phyloP scores from a whole-genome alignment of 169 alveolate genomes.

The Eimeria praecox region DNA sequence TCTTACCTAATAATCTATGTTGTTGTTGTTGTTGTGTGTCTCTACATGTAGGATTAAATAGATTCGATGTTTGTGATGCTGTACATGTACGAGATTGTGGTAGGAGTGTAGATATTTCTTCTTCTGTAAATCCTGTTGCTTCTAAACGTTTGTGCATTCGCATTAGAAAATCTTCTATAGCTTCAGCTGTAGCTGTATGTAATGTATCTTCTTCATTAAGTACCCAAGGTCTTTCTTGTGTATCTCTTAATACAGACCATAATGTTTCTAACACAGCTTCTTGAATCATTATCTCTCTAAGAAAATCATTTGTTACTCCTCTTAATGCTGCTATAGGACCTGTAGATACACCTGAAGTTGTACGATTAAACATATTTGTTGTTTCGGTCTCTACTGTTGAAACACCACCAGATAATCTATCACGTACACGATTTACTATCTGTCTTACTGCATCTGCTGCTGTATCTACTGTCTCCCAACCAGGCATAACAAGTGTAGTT shows the following conservation, averaged over 20 bases:
- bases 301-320: constrained; percentile 32
- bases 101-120: neutral
- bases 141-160: constrained; percentile 27
- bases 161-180: neutral
- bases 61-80: neutral
- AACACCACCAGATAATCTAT: neutral
- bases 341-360: neutral
- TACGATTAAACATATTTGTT: neutral
- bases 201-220: neutral
- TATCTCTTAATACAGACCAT: constrained; percentile 21
- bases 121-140: constrained; percentile 36
- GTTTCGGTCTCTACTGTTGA: neutral
- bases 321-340: neutral
- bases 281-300: constrained; percentile 27
- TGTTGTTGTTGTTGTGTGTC: neutral
- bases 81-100: neutral
- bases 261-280: constrained; percentile 38
- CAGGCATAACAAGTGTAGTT: constrained; percentile 13
- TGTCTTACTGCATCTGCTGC: constrained; percentile 18
- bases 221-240: constrained; percentile 33
- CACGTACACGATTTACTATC: neutral
- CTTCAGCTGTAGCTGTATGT: neutral
- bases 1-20: constrained; percentile 1
- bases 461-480: constrained; percentile 30
- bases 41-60: neutral